Evolutionary conservation across 2,329 filamentous ascomycete genomes (phyloP), one percentile per base, ranked within the genome.

Genomic region (Xylariales sp.): DNA sequence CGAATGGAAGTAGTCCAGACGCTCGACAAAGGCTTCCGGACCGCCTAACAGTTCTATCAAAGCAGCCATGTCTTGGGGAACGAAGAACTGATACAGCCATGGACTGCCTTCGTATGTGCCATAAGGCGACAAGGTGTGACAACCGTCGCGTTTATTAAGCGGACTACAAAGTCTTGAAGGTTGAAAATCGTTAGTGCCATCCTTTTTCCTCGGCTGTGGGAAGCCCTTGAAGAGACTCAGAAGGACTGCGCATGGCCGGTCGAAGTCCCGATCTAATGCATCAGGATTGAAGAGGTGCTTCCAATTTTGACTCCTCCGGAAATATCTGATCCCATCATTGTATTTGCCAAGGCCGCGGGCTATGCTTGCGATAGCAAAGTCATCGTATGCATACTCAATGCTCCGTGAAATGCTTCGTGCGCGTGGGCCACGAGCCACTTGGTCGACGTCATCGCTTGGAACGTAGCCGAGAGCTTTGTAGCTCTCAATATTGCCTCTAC

Each of bases 351-450:
- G 62, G 0, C 68, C 73, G 4, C 69, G 66, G 2, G 83, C 83
- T 41, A 88, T 71, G 14, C 74, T 62, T 1, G 79, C 76, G 42
- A 86, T 77, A 48, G 76, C 80, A 52, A 82, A 90, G 62, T 90
- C 86, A 52, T 90, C 76, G 62, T 90, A 90, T 0, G 84, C 81
- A 57, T 90, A 90, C 58, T 90, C 86, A 4, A 89, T 78, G 18
- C 84, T 88, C 4, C 86, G 74, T 3, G 81, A 87, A 14, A 90
- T 76, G 40, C 74, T 81, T 12, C 86, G 78, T 1, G 81, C 86
- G 51, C 77, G 74, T 0, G 80, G 77, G 0, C 86, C 86, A 4
- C 73, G 71, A 12, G 81, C 80, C 22, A 73, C 65, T 56, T 88
- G 84, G n/a, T 69, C 69, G 11, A 18, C 7, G 55, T 89, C 82